phyloP scores from a whole-genome alignment of 805 yeast species.

The Clavispora phyllophila region DNA sequence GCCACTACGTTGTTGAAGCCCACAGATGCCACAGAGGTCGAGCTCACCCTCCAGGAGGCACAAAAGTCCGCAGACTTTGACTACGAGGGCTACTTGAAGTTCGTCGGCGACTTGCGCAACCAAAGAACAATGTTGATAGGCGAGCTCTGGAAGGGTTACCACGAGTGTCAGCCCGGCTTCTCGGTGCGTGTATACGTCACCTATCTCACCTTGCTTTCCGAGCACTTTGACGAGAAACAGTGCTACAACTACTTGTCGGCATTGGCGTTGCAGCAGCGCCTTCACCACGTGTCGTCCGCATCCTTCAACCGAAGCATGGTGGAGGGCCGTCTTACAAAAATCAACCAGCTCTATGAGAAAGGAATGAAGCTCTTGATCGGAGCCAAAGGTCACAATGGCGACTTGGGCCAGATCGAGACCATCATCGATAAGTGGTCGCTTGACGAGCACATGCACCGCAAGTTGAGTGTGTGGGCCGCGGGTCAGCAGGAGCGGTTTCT shows the following conservation, averaged over 20 bases:
- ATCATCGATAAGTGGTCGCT: constrained; percentile 35
- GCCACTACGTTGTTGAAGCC: constrained; percentile 8
- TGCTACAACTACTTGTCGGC: constrained; percentile 20
- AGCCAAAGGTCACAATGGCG: constrained; percentile 22
- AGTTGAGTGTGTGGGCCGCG: constrained; percentile 19
- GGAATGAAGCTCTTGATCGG: constrained; percentile 25
- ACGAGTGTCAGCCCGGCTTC: constrained; percentile 19
- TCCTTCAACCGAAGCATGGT: constrained; percentile 15
- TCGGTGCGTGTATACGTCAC: constrained; percentile 20
- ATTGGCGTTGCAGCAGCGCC: constrained; percentile 10
- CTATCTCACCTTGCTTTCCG: constrained; percentile 21
- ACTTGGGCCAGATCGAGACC: constrained; percentile 25
- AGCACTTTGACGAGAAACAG: constrained; percentile 12
- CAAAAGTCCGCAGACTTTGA: constrained; percentile 32
- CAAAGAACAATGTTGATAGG: constrained; percentile 23
- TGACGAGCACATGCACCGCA: constrained; percentile 22
- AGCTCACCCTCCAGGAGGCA: constrained; percentile 20
- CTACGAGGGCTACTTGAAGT: constrained; percentile 32
- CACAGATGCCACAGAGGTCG: constrained; percentile 3
- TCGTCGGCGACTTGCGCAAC: constrained; percentile 18
- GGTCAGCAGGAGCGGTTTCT: constrained; percentile 17
- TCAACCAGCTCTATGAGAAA: constrained; percentile 12
- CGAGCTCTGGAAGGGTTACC: constrained; percentile 34
- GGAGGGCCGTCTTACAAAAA: constrained; percentile 1
- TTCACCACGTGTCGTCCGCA: constrained; percentile 9